A percentile compares a stretch with the other conserved stretches of the same genome.
phyloP scores from a whole-genome alignment of 805 yeast genomes.

The Ogataea paraovalis region DNA sequence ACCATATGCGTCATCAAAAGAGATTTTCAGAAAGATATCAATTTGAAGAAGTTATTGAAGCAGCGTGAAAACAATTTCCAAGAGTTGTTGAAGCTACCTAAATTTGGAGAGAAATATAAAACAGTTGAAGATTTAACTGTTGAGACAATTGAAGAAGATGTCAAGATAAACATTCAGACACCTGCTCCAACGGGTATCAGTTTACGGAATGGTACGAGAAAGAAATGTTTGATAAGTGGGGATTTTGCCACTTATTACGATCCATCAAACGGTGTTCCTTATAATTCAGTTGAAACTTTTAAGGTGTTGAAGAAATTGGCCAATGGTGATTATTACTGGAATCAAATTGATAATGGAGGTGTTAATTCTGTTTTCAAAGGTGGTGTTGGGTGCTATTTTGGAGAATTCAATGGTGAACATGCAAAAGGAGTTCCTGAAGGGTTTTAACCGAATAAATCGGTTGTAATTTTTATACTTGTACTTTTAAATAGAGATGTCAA shows the following conservation, averaged over 20 bases:
- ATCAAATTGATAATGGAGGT: slow-evolving; percentile 45
- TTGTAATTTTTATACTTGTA: background rate
- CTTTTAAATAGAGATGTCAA: slow-evolving; percentile 12
- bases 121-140: slow-evolving; percentile 39
- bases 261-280: slow-evolving; percentile 85
- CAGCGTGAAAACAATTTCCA: slow-evolving; percentile 34
- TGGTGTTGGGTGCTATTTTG: slow-evolving; percentile 40
- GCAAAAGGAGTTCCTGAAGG: slow-evolving; percentile 91
- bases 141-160: slow-evolving; percentile 41
- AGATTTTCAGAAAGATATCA: slow-evolving; percentile 25
- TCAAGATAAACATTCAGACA: slow-evolving; percentile 52
- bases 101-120: slow-evolving; percentile 55
- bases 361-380: slow-evolving; percentile 30
- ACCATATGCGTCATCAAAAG: slow-evolving; percentile 29
- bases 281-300: slow-evolving; percentile 78
- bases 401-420: slow-evolving; percentile 41
- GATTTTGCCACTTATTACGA: slow-evolving; percentile 79
- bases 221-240: slow-evolving; percentile 73
- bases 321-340: slow-evolving; percentile 54
- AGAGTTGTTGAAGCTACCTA: slow-evolving; percentile 46
- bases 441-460: slow-evolving; percentile 37
- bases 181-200: slow-evolving; percentile 74
- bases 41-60: slow-evolving; percentile 21
- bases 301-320: slow-evolving; percentile 53
- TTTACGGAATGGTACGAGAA: slow-evolving; percentile 63